Evolutionary conservation across 2,329 filamentous ascomycete species (phyloP).

Genomic region (Aureobasidium zeae): DNA sequence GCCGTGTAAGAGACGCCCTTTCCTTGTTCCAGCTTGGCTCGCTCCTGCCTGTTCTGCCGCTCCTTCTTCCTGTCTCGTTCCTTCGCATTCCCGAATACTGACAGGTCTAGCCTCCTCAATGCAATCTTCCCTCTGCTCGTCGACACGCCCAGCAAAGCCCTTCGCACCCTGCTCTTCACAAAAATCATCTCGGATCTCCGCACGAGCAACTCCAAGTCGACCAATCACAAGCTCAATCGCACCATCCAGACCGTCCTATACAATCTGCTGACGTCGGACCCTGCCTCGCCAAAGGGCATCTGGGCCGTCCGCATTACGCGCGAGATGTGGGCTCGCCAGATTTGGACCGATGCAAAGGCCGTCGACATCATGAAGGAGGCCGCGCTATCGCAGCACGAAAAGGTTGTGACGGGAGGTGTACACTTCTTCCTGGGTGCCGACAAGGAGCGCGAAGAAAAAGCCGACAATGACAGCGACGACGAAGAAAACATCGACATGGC

Average conservation of each 20-base stretch:
- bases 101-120: slow-evolving; percentile 53
- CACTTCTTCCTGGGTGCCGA: slow-evolving; percentile 94
- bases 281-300: slow-evolving; percentile 72
- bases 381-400: slow-evolving; percentile 79
- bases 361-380: slow-evolving; percentile 99
- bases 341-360: slow-evolving; percentile 89
- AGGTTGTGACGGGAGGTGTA: slow-evolving; percentile 78
- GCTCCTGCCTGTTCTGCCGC: no score
- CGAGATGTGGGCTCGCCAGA: slow-evolving; percentile 91
- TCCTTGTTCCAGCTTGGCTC: no score
- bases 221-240: slow-evolving; percentile 86
- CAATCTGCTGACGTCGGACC: slow-evolving; percentile 81
- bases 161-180: slow-evolving; percentile 72
- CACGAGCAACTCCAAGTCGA: slow-evolving; percentile 74
- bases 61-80: slow-evolving; percentile 18
- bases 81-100: slow-evolving; percentile 13
- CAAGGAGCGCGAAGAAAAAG: slow-evolving; percentile 82
- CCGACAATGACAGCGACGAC: slow-evolving; percentile 76
- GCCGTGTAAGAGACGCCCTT: slow-evolving; percentile 48
- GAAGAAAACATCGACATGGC: slow-evolving; percentile 67
- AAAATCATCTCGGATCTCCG: slow-evolving; percentile 90
- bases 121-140: slow-evolving; percentile 92
- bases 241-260: slow-evolving; percentile 89
- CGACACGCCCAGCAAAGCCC: slow-evolving; percentile 80
- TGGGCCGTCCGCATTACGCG: slow-evolving; percentile 95